A percentile compares a stretch with the other conserved stretches of the same genome.
These are phyloP conservation scores for Trichoderma parareesei DNA, from an alignment of 495 filamentous ascomycete genomes.

Conservation along the genomic window DNA sequence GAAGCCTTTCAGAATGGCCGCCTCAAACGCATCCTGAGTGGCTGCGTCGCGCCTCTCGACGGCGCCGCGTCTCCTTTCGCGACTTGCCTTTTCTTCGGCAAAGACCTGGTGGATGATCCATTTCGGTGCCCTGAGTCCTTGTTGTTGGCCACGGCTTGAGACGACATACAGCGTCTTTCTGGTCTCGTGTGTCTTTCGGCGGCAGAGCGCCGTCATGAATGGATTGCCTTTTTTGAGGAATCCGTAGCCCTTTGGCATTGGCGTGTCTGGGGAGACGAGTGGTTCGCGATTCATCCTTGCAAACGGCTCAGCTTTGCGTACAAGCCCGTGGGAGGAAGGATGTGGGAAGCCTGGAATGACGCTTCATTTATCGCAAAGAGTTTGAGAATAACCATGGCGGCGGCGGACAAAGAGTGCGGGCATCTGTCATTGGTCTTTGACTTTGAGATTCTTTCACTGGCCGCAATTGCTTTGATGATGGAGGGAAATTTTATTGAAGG, in stretches of 20 bases:
- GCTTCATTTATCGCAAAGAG: not conserved
- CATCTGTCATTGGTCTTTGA: not conserved
- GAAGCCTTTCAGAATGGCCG: constrained; percentile 22
- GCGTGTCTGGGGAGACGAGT: constrained; percentile 5
- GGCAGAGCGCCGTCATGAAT: constrained; percentile 32
- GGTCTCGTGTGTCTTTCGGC: constrained; percentile 23
- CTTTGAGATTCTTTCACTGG: not conserved
- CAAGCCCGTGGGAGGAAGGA: not conserved
- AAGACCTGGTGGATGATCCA: constrained; percentile 22
- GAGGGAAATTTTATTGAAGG: not conserved
- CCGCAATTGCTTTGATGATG: not conserved
- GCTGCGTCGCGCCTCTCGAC: constrained; percentile 24
- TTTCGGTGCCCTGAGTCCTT: constrained; percentile 33
- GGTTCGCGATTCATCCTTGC: not conserved
- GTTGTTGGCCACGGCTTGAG: constrained; percentile 12
- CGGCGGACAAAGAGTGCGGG: not conserved
- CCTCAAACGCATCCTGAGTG: constrained; percentile 20
- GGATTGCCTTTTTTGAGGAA: constrained; percentile 31
- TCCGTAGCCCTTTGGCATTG: constrained; percentile 26
- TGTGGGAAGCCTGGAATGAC: not conserved
- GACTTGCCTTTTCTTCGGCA: constrained; percentile 20
- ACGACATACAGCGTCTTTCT: constrained; percentile 28
- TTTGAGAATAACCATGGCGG: not conserved
- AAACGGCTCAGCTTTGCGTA: not conserved
- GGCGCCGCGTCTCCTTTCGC: constrained; percentile 17